Base-by-base conservation (phyloP, 2,329 filamentous ascomycete genomes). In the Phialophora expanda region DNA sequence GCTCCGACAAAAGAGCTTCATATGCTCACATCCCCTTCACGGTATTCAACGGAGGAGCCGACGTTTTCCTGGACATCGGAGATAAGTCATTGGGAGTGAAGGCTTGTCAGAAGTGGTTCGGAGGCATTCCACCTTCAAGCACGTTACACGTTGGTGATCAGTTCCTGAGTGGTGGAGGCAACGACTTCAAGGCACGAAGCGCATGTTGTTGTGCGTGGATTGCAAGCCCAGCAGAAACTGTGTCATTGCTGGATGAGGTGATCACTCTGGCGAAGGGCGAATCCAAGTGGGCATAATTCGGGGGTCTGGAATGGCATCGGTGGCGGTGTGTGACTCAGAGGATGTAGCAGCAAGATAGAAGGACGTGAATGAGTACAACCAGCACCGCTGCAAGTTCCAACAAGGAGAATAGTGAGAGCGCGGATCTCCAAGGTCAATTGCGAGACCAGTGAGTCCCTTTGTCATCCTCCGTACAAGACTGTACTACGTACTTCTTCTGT, bases 131-230 rank as follows among this genome's bases (percentile, higher is more conserved):
- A 30, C 70, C 70, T 6, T 87, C 89, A 70, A 90, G 90, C 74
- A 97, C 93, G 8, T 83, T 99, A 65, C 95, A 99, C 79, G 92
- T 99, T 4, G 95, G 95, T 14, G 87, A 99, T 78, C 95, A 99
- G 80, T 99, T 99, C 78, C 81, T 99, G 69, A 96, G 91, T 67
- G 94, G 94, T 3, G 93, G 93, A 0, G 92, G 93, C 17, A 99
- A 99, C 79, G 95, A 99, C 78, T 99, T 98, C 83, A 97, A 97
- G 81, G 95, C 94, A 7, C 85, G 94, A 32, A 86, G 93, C 73
- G 93, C 96, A 22, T 95, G 92, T 38, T 97, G 94, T 0, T 98
- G 95, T 24, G 93, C 94, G 0, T 99, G 95, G 95, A 96, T 99
- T 71, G 94, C 95, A 1, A 97, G 87, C 75, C 95, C 95, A 0